Evolutionary conservation across 2,329 filamentous ascomycete species (phyloP), one percentile per base, ranked within the genome.

Genomic region (Calcarisporium arbuscula): DNA sequence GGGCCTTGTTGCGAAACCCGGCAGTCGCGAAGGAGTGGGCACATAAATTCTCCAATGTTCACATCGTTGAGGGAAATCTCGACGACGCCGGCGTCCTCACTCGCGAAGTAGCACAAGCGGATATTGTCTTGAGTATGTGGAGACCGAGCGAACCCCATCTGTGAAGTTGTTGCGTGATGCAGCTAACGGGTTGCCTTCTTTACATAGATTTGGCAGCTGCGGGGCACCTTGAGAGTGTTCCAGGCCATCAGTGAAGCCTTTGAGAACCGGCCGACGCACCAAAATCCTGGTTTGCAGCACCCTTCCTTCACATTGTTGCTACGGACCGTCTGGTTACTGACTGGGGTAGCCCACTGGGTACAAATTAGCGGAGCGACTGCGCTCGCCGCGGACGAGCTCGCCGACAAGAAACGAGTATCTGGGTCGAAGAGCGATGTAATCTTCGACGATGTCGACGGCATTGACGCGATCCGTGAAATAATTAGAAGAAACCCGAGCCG

Each of bases 1-100:
- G 39, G 2, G 57, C 61, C 12, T 53, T 74, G 0, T 57, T 73
- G 6, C 58, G 71, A 15, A 54, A 60, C 28, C 40, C 49, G 14
- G 40, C 42, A 1, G 62, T 64, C 34, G 62, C 52, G 0, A 45
- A 47, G 4, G 34, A 33, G 3, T 47, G 71, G 8, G 40, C 49
- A 4, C 43, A 50, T 2, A 45, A 50, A 10, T 56, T 47, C 18
- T 50, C 54, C 2, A 43, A 43, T 1, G 43, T 48, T 14, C 49
- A 46, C 30, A 26, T 50, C 6, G 53, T 61, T 1, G 27, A 57
- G 1, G 60, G 60, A 8, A 44, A 48, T 0, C 42, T 63, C 5
- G 58, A 61, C 28, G 50, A 60, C 14, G 46, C 45, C 2, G 40
- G 49, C 1, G 35, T 56, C 11, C 40, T 63, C 11, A 39, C 50